A percentile compares a stretch with the other conserved stretches of the same genome.
Evolutionary conservation across 805 yeast genomes (phyloP).

Genomic region (Ogataea trehaloabstinens): DNA sequence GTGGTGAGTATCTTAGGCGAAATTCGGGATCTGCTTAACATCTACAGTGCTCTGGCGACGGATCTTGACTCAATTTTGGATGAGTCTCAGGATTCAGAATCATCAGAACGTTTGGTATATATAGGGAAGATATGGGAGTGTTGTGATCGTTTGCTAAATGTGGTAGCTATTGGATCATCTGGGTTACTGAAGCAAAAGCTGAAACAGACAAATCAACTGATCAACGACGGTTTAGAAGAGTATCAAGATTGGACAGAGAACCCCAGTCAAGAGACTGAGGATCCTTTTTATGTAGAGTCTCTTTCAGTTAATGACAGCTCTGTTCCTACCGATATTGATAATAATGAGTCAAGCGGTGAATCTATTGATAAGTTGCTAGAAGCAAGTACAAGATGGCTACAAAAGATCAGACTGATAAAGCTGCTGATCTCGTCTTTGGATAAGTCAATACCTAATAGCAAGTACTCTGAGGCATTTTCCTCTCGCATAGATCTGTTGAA

Average conservation of each 20-base stretch:
- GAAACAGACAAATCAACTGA: conserved; percentile 41
- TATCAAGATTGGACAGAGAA: conserved; percentile 67
- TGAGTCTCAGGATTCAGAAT: conserved; percentile 10
- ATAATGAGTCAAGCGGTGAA: neutral
- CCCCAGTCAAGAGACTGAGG: conserved; percentile 49
- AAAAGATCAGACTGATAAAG: conserved; percentile 54
- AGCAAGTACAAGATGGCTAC: conserved; percentile 48
- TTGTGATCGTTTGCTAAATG: conserved; percentile 48
- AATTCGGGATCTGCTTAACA: conserved; percentile 14
- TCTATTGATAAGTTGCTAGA: conserved; percentile 9
- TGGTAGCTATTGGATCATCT: conserved; percentile 48
- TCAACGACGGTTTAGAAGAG: conserved; percentile 66
- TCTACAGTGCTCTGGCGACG: conserved; percentile 14
- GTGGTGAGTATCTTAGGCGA: conserved; percentile 30
- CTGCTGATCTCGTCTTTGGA: conserved; percentile 55
- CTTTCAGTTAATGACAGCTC: conserved; percentile 26
- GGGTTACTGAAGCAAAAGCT: conserved; percentile 51
- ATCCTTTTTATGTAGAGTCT: conserved; percentile 49
- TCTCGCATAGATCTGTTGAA: conserved; percentile 47
- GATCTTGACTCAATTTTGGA: conserved; percentile 20
- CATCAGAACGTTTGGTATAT: conserved; percentile 45
- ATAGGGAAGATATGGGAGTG: conserved; percentile 73
- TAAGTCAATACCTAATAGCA: conserved; percentile 50
- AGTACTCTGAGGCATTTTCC: conserved; percentile 32
- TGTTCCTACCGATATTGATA: conserved; percentile 22